Evolutionary conservation across 371 early-diverging fungal genomes (phyloP).

Genomic region (Haplosporangium sp.): DNA sequence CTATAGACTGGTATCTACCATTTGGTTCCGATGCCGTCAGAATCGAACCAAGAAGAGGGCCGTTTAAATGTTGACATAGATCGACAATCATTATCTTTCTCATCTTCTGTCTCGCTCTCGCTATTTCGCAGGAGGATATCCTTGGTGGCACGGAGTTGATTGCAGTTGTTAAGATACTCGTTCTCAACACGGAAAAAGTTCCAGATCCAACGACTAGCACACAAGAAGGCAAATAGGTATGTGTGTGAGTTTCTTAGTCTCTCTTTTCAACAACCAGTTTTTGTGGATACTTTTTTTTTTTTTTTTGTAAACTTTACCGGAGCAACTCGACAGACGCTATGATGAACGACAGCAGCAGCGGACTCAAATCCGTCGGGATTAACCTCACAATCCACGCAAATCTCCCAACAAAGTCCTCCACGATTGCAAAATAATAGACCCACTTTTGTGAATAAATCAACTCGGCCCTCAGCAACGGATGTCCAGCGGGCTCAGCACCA

Average conservation of each 20-base stretch:
- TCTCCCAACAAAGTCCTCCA: conserved; percentile 76
- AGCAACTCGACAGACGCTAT: conserved; percentile 63
- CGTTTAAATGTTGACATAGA: no score
- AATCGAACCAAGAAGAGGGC: no score
- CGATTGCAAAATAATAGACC: conserved; percentile 80
- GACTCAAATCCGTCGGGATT: conserved; percentile 25
- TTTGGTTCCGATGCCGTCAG: no score
- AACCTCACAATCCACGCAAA: conserved; percentile 76
- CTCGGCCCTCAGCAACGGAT: conserved; percentile 65
- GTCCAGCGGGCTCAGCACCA: conserved; percentile 71
- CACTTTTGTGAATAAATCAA: conserved; percentile 47
- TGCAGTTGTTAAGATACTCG: conserved; percentile 90
- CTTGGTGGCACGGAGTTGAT: conserved; percentile 84
- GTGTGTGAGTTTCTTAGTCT: no score
- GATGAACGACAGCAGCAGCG: conserved; percentile 48
- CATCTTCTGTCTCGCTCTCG: conserved; percentile 23
- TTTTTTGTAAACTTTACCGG: conserved; percentile 31
- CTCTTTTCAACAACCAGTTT: no score
- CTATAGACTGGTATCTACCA: no score
- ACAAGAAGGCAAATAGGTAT: no score
- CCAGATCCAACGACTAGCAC: conserved; percentile 84
- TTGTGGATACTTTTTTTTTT: no score
- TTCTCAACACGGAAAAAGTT: conserved; percentile 91
- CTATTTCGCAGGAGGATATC: conserved; percentile 81
- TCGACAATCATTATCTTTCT: no score